Percentiles rank a stretch among this genome's conserved stretches.
Evolutionary conservation across 2,329 filamentous ascomycete genomes (phyloP).

Genomic region (Aureobasidium sp.): DNA sequence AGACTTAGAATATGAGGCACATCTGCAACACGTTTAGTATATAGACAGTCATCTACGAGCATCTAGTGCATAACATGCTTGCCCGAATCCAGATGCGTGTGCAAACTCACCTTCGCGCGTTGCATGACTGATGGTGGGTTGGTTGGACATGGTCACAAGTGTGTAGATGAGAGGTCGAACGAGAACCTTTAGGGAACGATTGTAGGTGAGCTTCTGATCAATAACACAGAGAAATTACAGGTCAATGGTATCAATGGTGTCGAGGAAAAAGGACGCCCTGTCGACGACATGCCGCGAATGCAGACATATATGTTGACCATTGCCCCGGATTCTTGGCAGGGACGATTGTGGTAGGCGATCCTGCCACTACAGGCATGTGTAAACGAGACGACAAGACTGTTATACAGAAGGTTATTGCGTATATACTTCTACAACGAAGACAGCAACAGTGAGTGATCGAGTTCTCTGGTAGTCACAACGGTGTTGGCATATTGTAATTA

Average conservation of each 20-base stretch:
- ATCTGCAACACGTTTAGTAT: constrained; percentile 47
- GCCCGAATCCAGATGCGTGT: not conserved
- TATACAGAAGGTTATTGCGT: too few relatives aligned
- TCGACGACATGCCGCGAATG: not conserved
- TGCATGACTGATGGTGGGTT: constrained; percentile 49
- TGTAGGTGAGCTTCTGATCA: too few relatives aligned
- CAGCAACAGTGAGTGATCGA: too few relatives aligned
- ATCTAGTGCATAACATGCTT: not conserved
- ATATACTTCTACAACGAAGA: too few relatives aligned
- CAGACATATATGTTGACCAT: not conserved
- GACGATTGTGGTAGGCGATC: not conserved
- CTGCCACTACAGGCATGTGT: too few relatives aligned
- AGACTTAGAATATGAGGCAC: constrained; percentile 72
- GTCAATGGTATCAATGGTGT: not conserved
- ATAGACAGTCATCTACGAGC: not conserved
- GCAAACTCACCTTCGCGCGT: constrained; percentile 48
- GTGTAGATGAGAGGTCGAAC: too few relatives aligned
- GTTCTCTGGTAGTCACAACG: too few relatives aligned
- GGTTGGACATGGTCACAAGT: not conserved
- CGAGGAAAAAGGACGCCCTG: not conserved
- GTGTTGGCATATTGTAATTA: too few relatives aligned
- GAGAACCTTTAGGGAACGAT: too few relatives aligned
- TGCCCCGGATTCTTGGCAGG: not conserved
- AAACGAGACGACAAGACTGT: too few relatives aligned
- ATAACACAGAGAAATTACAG: not conserved